Percentiles rank a stretch among this genome's conserved stretches.
These are phyloP conservation scores for Puccinellia tenuiflora DNA, from an alignment of 176 grass and related monocot genomes.

Conservation along the genomic window DNA sequence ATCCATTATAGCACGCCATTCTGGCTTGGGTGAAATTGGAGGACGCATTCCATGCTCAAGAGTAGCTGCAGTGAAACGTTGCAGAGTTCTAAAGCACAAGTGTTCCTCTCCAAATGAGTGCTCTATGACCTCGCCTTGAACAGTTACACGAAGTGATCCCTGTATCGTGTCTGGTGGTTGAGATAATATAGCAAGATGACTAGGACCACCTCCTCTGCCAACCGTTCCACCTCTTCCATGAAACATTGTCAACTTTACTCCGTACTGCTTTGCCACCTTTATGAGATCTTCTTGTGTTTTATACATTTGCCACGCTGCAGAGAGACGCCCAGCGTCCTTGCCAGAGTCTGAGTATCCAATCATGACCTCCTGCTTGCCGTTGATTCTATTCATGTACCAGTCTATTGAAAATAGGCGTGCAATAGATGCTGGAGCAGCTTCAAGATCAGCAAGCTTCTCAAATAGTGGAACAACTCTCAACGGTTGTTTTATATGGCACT, in stretches of 20 bases:
- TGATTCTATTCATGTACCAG: slow-evolving; percentile 91
- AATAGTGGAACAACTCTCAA: slow-evolving; percentile 93
- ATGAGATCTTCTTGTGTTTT: slow-evolving; percentile 97
- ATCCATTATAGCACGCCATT: slow-evolving; percentile 92
- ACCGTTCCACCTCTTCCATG: slow-evolving; percentile 96
- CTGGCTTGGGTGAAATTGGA: slow-evolving; percentile 80
- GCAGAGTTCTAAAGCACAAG: slow-evolving; percentile 93
- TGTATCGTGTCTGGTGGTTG: slow-evolving; percentile 89
- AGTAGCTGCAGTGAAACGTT: slow-evolving; percentile 89
- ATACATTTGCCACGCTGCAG: slow-evolving; percentile 97
- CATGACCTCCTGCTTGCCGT: slow-evolving; percentile 98
- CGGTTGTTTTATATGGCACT: slow-evolving; percentile 75
- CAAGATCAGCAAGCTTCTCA: slow-evolving; percentile 95
- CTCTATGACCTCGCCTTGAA: slow-evolving; percentile 95
- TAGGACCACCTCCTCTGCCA: slow-evolving; percentile 92
- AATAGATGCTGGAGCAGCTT: slow-evolving; percentile 81
- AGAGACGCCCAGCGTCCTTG: slow-evolving; percentile 91
- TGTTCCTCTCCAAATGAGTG: slow-evolving; percentile 95
- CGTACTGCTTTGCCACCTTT: slow-evolving; percentile 93
- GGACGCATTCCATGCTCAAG: slow-evolving; percentile 97
- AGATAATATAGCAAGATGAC: slow-evolving; percentile 94
- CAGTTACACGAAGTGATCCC: slow-evolving; percentile 89
- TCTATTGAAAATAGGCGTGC: slow-evolving; percentile 88
- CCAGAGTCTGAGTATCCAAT: slow-evolving; percentile 98
- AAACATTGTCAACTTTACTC: slow-evolving; percentile 97